Base-by-base conservation (phyloP, 768 basidiomycete genomes). In the Epithele typhae region DNA sequence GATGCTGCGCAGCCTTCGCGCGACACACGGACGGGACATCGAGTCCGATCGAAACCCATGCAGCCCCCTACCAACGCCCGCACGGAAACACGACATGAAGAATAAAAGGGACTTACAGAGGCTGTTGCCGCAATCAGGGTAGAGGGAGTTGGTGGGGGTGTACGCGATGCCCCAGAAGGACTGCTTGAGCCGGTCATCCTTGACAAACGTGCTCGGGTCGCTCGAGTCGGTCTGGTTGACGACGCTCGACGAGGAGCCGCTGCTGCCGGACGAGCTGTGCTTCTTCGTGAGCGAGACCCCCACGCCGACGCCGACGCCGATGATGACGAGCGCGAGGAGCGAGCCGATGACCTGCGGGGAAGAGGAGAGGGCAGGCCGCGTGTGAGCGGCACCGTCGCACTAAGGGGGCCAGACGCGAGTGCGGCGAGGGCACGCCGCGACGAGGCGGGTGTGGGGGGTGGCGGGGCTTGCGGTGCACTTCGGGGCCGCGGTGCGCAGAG, bases 161-260 rank as follows among this genome's bases (percentile, higher is more conserved):
- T 95, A 95, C 0, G 92, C 92, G 19, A 95, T 59, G 4, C 87
- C 92, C 62, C 84, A 95, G 68, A 96, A 89, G 0, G 80, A 74
- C 53, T 87, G 79, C 51, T 82, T 74, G 40, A 95, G 67, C 24
- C 74, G 73, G 2, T 77, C 42, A 63, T 94, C 77, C 67, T 83
- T 86, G 17, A 66, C 64, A 65, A 94, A 96, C 15, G 74, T 74
- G 64, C 82, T 90, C 3, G 92, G 90, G 64, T 94, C 87, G 55
- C 73, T 79, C 8, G 77, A 68, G 57, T 77, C 64, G 3, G 70
- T 69, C 59, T 71, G 62, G n/a, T 59, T 49, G 24, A 67, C 64
- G 22, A 41, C 56, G 21, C 53, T 45, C 9, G 46, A 45, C 15
- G 60, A 37, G 15, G 52, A 42, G 18, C 54, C 45, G 1, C 57